Conservation (phyloP, 163 green algal species). For the Prototheca wickerhamii region DNA sequence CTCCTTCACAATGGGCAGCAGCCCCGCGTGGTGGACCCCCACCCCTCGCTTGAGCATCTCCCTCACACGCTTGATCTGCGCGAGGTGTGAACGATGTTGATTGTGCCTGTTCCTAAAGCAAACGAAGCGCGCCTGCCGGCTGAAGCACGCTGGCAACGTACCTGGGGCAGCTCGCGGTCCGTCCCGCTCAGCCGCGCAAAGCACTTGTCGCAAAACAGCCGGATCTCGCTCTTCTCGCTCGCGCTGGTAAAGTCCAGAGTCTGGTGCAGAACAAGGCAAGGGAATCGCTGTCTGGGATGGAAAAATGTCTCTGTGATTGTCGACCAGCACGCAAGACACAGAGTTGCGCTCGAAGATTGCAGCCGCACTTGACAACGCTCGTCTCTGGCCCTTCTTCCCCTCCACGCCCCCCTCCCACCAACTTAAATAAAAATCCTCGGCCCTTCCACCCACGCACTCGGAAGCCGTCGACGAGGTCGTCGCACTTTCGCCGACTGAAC, state of each 20-base stretch:
- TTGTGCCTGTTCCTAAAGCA: no score
- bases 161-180: conserved; percentile 80
- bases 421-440: no score
- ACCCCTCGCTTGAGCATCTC: conserved; percentile 82
- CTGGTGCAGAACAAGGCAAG: no score
- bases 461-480: conserved; percentile 38
- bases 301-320: no score
- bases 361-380: no score
- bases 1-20: conserved; percentile 97
- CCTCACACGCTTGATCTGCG: conserved; percentile 41
- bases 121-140: no score
- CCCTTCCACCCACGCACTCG: not conserved
- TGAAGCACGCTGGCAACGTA: conserved; percentile 5
- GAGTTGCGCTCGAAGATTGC: no score
- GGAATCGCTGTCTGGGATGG: no score
- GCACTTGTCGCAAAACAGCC: conserved; percentile 51
- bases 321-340: no score
- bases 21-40: conserved; percentile 86
- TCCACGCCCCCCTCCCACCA: no score
- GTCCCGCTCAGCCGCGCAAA: conserved; percentile 64
- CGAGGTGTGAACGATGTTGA: not conserved
- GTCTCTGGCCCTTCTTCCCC: not conserved
- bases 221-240: conserved; percentile 75
- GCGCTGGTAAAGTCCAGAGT: conserved; percentile 67
- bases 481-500: conserved; percentile 83